Base-by-base conservation (phyloP, 2,329 filamentous ascomycete species). In the Talaromyces sp. region DNA sequence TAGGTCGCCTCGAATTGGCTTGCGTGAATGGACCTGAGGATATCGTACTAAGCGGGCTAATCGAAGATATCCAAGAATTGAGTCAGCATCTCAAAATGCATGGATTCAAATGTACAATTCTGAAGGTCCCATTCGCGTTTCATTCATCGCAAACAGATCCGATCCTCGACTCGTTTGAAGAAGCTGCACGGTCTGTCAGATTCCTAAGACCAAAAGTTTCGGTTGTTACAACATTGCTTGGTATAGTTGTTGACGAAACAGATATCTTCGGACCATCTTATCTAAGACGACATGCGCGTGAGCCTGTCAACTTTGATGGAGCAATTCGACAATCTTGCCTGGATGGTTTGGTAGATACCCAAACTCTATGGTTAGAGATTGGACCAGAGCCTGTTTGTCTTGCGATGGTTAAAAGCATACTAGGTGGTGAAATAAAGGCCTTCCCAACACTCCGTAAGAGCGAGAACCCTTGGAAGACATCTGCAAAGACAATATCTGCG, bases 111-210 rank as follows among this genome's bases (percentile, higher is more conserved):
- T 54, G 31, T n/a, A 64, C 52, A 6, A 84, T 83, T 72, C 80
- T 90, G n/a, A 84, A 87, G 65, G 83, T 90, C 16, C 85, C 87
- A 5, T 90, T 86, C 69, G 87, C 87, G 2, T 66, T 64, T 24
- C 65, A 66, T 8, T 89, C 41, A 10, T 43, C 61, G 9, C 65
- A 66, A 33, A 27, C 54, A 5, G 56, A 64, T 7, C 43, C 56
- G 3, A 66, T 66, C 14, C 70, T 83, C 3, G 74, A 76, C 1
- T 73, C 73, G 1, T 78, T 82, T 41, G 75, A 78, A 24, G 68
- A 73, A 3, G 65, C 75, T 24, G 74, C 79, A 11, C 22, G 3
- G 7, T 14, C 11, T 14, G 22, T 50, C 47, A 50, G 6, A 14
- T 50, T 50, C 22, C 22, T 7, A 4, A 27, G 13, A 8, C 47